phyloP scores from a whole-genome alignment of 176 grass and related monocot genomes.

The Panicum miliaceum region DNA sequence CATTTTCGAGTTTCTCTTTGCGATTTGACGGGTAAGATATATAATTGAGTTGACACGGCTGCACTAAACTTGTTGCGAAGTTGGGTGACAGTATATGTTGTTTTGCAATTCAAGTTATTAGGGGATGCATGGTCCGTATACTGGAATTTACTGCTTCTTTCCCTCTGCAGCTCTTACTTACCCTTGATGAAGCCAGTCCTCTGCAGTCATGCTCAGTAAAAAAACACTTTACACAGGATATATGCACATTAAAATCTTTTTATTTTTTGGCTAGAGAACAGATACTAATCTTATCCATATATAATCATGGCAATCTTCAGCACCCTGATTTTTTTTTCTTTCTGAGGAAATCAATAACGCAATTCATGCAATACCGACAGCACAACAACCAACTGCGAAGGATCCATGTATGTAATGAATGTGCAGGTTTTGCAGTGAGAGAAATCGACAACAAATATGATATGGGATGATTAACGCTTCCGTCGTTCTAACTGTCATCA shows the following conservation, averaged over 20 bases:
- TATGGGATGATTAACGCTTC: background rate
- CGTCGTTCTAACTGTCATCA: background rate
- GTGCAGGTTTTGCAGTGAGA: background rate
- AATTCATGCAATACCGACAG: constrained; percentile 26
- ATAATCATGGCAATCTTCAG: constrained; percentile 2
- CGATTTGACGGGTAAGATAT: background rate
- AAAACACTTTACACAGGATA: background rate
- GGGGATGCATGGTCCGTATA: background rate
- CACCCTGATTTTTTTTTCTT: background rate
- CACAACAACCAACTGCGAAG: constrained; percentile 38
- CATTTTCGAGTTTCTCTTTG: constrained; percentile 29
- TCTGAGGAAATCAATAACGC: background rate
- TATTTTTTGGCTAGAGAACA: background rate
- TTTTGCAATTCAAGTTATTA: background rate
- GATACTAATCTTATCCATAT: background rate
- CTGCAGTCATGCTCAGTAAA: background rate
- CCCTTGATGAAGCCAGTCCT: background rate
- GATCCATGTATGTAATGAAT: constrained; percentile 32
- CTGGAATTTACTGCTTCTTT: background rate
- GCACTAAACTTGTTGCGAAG: background rate
- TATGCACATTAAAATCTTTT: background rate
- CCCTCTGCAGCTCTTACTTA: background rate
- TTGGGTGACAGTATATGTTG: background rate
- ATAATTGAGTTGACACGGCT: background rate
- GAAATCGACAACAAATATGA: background rate